These are phyloP conservation scores for Rhodomyrtus psidioides DNA, from an alignment of 441 rosid genomes.

Conservation along the genomic window DNA sequence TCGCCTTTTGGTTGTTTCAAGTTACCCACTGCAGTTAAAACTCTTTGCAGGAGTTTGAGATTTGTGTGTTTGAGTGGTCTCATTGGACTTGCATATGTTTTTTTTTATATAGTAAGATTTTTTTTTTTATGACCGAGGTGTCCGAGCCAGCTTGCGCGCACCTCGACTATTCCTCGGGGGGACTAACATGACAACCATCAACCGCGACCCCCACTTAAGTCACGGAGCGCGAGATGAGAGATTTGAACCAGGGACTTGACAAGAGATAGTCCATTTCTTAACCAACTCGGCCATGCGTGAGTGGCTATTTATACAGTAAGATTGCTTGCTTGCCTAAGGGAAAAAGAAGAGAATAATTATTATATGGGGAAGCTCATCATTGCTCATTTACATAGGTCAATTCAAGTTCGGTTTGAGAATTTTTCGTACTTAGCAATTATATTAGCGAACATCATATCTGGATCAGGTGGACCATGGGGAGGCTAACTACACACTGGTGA, in stretches of 20 bases:
- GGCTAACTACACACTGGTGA: background rate
- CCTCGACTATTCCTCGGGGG: too few species aligned
- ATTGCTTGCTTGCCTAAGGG: background rate
- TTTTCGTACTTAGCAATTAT: background rate
- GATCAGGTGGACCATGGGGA: background rate
- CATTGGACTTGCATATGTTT: background rate
- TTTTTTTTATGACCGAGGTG: too few species aligned
- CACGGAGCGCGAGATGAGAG: too few species aligned
- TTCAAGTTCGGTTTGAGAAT: background rate
- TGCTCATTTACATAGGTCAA: background rate
- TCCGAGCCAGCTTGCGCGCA: too few species aligned
- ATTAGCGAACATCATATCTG: background rate
- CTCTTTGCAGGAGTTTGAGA: background rate
- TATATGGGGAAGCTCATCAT: background rate
- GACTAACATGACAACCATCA: too few species aligned
- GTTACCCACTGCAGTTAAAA: background rate
- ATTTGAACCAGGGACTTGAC: too few species aligned
- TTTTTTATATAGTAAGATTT: background rate
- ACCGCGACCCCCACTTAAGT: too few species aligned
- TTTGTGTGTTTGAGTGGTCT: background rate
- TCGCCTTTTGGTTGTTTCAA: background rate
- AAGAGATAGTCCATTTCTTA: too few species aligned
- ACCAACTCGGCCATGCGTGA: too few species aligned
- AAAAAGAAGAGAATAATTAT: background rate
- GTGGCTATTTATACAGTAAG: background rate